Base-by-base conservation (phyloP, 192 early-diverging fungal species). In the Obelidium mucronatum region DNA sequence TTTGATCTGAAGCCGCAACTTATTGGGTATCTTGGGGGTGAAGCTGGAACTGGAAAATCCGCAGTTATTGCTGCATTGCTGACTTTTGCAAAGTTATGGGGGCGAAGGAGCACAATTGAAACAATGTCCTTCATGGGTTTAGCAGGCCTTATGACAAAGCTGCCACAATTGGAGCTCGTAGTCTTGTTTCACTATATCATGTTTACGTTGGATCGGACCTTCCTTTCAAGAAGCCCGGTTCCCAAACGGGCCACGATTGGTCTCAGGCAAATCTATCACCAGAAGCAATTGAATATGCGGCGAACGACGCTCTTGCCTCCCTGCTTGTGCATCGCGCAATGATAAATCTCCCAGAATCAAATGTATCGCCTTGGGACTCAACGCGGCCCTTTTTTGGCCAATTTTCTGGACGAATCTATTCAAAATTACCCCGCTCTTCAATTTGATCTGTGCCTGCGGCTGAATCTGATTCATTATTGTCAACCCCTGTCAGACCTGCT, bases 231-330 rank as follows among this genome's bases (percentile, higher is more conserved):
- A 54, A 37, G 24, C 15, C 28, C 6, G 22, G 42, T 8, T 39
- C 15, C 39, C 28, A 19, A 17, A 62, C 59, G 6, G 65, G 74
- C 31, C 55, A 67, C 64, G 2, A 31, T 33, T 76, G 74, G 74
- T 51, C 42, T 24, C n/a, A 33, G 17, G 51, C 40, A 39, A 51
- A n/a, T 4, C 70, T 73, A 30, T 19, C 11, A 2, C 8, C 40
- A 6, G 39, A 28, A 54, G 62, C 74, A 11, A 55, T 67, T 37
- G 64, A 67, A 67, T 76, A 76, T 37, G 74, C 74, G 28, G 64
- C 74, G 17, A 76, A 76, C 44, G 74, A 76, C 55, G 62, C 48
- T 2, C n/a, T 76, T 24, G 74, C 74, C 17, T 76, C 74, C 17
- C 52, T 76, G 19, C 55, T 76, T 31, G 74, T 76, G 17, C 52